Conservation (phyloP, 2,329 filamentous ascomycete species). For the Curvularia spicifera region DNA sequence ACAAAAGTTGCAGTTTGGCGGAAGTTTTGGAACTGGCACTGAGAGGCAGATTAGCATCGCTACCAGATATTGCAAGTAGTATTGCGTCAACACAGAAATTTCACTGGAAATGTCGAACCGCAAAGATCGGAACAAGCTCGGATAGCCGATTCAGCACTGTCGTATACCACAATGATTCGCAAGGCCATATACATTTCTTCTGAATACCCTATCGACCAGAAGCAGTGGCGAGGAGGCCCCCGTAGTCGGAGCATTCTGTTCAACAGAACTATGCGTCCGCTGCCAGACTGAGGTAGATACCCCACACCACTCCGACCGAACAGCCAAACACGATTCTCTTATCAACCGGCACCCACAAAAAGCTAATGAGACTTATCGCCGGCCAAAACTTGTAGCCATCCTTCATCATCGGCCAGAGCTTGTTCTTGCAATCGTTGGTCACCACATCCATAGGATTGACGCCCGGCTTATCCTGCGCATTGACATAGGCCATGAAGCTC, state of each 20-base stretch:
- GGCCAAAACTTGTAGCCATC: slow-evolving; percentile 80
- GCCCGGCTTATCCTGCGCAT: slow-evolving; percentile 39
- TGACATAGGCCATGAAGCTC: slow-evolving; percentile 61
- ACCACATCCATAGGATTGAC: slow-evolving; percentile 43
- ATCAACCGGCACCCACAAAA: slow-evolving; percentile 73
- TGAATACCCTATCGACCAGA: neutral
- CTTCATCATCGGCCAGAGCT: slow-evolving; percentile 61
- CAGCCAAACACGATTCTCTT: slow-evolving; percentile 73
- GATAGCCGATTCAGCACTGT: slow-evolving; percentile 1
- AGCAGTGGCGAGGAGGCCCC: neutral
- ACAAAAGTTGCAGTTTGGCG: neutral
- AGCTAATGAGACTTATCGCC: slow-evolving; percentile 71
- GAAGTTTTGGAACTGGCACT: neutral
- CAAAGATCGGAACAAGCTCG: neutral
- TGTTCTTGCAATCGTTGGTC: slow-evolving; percentile 46
- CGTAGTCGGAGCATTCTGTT: neutral
- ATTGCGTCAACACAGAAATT: neutral
- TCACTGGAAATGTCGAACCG: neutral
- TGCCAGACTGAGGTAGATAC: slow-evolving; percentile 74
- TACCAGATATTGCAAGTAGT: neutral
- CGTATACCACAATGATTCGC: neutral
- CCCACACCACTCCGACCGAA: slow-evolving; percentile 75
- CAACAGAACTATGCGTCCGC: slow-evolving; percentile 35
- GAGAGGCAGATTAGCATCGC: neutral
- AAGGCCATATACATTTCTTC: neutral